Conservation (phyloP, 2,329 filamentous ascomycete species). For the Apiospora rasikravindrae region DNA sequence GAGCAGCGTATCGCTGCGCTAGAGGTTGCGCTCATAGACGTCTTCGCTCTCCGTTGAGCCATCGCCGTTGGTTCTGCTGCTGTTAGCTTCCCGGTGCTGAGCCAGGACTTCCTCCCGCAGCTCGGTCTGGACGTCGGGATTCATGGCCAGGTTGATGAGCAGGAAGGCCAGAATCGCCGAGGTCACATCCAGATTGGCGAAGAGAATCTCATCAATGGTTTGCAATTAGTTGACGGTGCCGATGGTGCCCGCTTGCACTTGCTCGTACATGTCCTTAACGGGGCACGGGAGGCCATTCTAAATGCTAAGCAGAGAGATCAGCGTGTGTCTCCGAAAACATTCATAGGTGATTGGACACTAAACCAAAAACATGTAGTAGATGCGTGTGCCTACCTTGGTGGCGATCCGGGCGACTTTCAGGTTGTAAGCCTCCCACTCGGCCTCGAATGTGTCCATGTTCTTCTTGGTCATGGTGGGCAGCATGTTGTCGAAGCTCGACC, state of each 20-base stretch:
- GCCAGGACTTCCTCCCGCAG: conserved; percentile 32
- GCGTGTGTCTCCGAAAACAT: no score
- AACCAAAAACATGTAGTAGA: no score
- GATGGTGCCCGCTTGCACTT: neutral
- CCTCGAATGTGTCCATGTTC: neutral
- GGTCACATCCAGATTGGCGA: conserved; percentile 45
- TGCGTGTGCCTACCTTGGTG: no score
- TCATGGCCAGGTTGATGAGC: conserved; percentile 43
- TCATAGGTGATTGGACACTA: no score
- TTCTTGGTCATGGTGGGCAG: neutral
- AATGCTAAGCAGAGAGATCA: no score
- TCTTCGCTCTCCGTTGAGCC: no score
- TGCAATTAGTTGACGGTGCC: neutral
- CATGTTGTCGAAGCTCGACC: no score
- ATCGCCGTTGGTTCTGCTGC: no score
- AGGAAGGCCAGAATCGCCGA: conserved; percentile 46
- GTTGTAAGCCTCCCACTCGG: neutral
- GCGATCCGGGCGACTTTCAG: neutral
- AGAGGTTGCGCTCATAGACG: no score
- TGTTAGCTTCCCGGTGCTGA: no score
- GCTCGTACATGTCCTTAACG: neutral
- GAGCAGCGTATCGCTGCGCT: no score
- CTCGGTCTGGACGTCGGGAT: conserved; percentile 34
- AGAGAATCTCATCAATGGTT: conserved; percentile 24
- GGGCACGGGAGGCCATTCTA: no score